Evolutionary conservation across 805 yeast genomes (phyloP), one percentile per base, ranked within the genome.

Genomic region (Zygosaccharomyces rouxii): DNA sequence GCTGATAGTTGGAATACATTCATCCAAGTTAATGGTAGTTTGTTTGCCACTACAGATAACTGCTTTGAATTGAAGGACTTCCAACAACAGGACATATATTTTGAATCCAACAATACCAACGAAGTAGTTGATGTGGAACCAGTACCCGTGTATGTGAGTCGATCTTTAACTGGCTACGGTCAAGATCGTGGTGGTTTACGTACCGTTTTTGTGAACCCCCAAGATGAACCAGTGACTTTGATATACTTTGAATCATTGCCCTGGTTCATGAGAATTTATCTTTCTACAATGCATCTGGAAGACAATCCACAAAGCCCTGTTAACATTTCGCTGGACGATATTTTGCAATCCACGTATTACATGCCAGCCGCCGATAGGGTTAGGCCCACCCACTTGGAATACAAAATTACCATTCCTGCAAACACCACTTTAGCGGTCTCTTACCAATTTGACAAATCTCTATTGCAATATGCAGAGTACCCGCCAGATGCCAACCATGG

Each of bases 401-500:
- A 88, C 31, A 68, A 69, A 7, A 60, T 92, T 18, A 62, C 58
- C 0, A 62, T 92, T 2, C 97, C 97, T 0, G 77, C 90, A 2
- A 61, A 72, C 2, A 73, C 82, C 11, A 74, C 81, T 5, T 64
- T 86, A 39, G 75, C 84, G 1, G 56, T 89, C 45, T 80, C 84
- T 2, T 86, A 86, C 63, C 79, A 83, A 48, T 90, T 92, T 62
- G 98, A 94, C 63, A 94, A 90, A 65, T 82, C 96, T 0, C 73
- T 94, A 63, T 73, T 94, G 26, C 76, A 84, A 49, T 82, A 86
- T 52, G 86, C 89, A 3, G 98, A 94, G 64, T 94, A 94, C 61
- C 99, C 99, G n/a, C 99, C 99, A 1, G 99, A 94, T 72, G 98
- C 99, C 2, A 94, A 94, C 64, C 97, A 94, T 59, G 99, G 99